Evolutionary conservation across 139 green algal species (phyloP), one percentile per base, ranked within the genome.

Genomic region (Eudorina sp.): DNA sequence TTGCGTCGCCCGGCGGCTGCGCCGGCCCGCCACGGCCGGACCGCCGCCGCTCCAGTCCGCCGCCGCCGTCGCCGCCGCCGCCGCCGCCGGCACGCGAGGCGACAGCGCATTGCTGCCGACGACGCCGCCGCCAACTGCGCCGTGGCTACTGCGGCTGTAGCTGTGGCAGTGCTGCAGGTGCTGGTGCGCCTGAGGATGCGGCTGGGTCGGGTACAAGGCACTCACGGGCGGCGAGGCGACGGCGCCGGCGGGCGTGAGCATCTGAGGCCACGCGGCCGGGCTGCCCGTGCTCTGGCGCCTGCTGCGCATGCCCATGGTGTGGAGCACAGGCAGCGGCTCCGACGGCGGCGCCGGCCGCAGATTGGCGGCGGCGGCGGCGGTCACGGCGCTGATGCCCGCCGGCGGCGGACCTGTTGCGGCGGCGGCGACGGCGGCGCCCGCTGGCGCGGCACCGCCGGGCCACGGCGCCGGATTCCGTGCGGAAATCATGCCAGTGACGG

Each of bases 1-100:
- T 64, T 90, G 87, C 64, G 25, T 81, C 48, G 43, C 9, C 21
- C 70, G 41, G 70, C 70, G 40, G 38, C 70, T 53, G 29, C 70
- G 41, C 40, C 70, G 68, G 21, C 34, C 68, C 3, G 68, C 68
- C 68, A 14, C 34, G 25, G 68, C 8, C 34, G 68, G 16, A 34
- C 68, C 68, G 68, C 34, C 40, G 36, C 68, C 40, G 68, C 36
- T 48, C 18, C 58, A 68, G n/a, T n/a, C n/a, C n/a, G n/a, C n/a
- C n/a, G 64, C 29, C 34, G 70, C 70, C 40, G 3, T 40, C 70
- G 27, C 40, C 25, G 8, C 40, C 40, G 40, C 8, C 40, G 31
- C 8, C 62, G 29, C 29, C 62, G 29, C 29, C 62, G 62, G n/a
- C 62, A 72, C n/a, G 29, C 62, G 27, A 8, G 62, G 62, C 6